Conservation (phyloP, 2,329 filamentous ascomycete species). For the Fusarium sp. region DNA sequence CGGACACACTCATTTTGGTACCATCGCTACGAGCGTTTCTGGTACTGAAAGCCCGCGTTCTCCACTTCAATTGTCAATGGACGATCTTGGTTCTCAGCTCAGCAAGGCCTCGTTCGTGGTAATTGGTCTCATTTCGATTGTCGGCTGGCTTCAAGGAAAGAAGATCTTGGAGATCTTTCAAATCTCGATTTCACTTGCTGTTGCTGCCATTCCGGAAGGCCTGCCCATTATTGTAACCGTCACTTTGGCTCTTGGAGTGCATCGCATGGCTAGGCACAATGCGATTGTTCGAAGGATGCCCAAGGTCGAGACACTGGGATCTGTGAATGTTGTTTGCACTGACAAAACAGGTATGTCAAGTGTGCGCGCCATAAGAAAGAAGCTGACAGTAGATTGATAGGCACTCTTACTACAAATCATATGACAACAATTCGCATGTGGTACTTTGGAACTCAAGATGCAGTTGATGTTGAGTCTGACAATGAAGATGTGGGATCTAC, state of each 20-base stretch:
- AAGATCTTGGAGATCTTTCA: constrained; percentile 94
- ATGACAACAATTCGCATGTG: constrained; percentile 98
- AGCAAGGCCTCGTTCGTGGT: constrained; percentile 97
- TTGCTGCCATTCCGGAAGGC: constrained; percentile 95
- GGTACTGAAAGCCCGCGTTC: constrained; percentile 96
- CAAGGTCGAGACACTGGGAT: constrained; percentile 96
- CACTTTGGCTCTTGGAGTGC: constrained; percentile 90
- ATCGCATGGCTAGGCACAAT: constrained; percentile 94
- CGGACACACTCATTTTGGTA: constrained; percentile 92
- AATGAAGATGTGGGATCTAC: constrained; percentile 65
- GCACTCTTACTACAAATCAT: constrained; percentile 95
- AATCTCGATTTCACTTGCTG: constrained; percentile 94
- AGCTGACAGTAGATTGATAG: constrained; percentile 53
- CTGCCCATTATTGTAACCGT: constrained; percentile 98
- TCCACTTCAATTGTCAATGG: constrained; percentile 95
- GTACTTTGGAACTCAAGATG: constrained; percentile 79
- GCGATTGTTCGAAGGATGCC: constrained; percentile 96
- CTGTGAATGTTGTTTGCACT: constrained; percentile 99
- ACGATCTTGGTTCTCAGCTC: constrained; percentile 93
- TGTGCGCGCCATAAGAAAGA: neutral
- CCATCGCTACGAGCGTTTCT: constrained; percentile 92
- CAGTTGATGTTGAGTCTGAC: constrained; percentile 65
- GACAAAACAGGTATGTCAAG: constrained; percentile 83
- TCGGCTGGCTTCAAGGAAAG: constrained; percentile 91
- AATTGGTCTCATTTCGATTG: constrained; percentile 90